phyloP scores from a whole-genome alignment of 495 filamentous ascomycete species.

The Lasiosphaeriaceae sp. region DNA sequence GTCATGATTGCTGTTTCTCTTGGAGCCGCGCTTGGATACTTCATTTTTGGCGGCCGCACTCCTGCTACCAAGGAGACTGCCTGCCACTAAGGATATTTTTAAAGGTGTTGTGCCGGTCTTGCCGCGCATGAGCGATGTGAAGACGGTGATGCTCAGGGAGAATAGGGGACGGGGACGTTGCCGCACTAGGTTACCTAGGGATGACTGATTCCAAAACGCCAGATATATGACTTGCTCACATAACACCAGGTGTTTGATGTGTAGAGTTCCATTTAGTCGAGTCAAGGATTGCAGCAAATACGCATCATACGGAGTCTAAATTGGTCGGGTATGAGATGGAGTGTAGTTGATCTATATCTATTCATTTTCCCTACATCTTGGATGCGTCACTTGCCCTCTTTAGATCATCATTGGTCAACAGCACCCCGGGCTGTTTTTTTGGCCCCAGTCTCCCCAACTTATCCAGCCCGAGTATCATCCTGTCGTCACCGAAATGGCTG shows the following conservation, averaged over 20 bases:
- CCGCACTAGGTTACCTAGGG: no score
- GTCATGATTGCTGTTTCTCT: constrained; percentile 90
- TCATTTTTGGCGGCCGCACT: constrained; percentile 69
- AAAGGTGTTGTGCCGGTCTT: no score
- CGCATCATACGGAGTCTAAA: no score
- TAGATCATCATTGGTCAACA: constrained; percentile 56
- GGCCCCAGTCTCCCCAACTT: constrained; percentile 57
- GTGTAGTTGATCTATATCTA: background rate
- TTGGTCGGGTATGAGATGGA: no score
- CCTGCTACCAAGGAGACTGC: constrained; percentile 77
- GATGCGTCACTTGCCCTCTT: constrained; percentile 40
- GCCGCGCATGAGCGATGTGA: no score
- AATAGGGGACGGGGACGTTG: no score
- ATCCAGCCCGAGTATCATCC: constrained; percentile 60
- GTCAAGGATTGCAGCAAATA: no score
- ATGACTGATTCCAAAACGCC: no score
- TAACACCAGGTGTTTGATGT: no score
- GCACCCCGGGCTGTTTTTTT: constrained; percentile 49
- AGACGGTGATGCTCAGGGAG: no score
- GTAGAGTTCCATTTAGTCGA: no score
- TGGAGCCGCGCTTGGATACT: constrained; percentile 84
- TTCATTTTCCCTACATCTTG: constrained; percentile 40
- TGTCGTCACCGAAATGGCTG: constrained; percentile 74
- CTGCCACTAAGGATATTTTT: constrained; percentile 64
- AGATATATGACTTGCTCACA: no score